Evolutionary conservation across 345 rosid species (phyloP), one percentile per base, ranked within the genome.

Genomic region (Gossypium longicalyx): DNA sequence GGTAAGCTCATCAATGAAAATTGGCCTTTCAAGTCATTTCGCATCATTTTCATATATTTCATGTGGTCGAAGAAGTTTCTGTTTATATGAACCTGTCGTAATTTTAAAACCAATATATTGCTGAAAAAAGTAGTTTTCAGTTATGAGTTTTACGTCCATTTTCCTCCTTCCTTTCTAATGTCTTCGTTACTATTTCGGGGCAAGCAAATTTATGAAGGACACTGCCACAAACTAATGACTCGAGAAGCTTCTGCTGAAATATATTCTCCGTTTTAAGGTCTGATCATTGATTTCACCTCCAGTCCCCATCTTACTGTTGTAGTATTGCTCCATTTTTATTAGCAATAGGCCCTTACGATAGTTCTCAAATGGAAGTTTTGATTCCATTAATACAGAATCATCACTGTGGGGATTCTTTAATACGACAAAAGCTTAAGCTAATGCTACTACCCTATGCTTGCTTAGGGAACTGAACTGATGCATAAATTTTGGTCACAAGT

Each of bases 1-100:
- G 83, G 83, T 84, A 82, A 77, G 81, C 12, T 62, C 67, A 45
- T 15, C 16, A 7, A 38, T 34, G 16, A 49, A 20, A 56, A 4
- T 27, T 78, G 48, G 34, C 15, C 12, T 23, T 65, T 25, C 44
- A 44, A 47, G 9, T 58, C 61, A 27, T 27, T 17, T 11, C 29
- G 44, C 59, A 69, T 49, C 29, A 51, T 48, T 34, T 41, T 47
- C 17, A 22, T 62, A 34, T 47, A 29, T 44, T 29, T 29, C 23
- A 34, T 12, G 29, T 52, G 12, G 2, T 52, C 47, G 3, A 38
- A 45, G 23, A 34, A 34, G 38, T 34, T 34, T 34, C 38, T 34
- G 38, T 34, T 34, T 34, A 34, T 34, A 34, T 34, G 38, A 34
- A 34, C 38, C 38, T 4, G 38, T 34, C 6, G 6, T 34, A 34